phyloP scores from a whole-genome alignment of 1,284 basidiomycete species.

The Neonothopanus nambi region DNA sequence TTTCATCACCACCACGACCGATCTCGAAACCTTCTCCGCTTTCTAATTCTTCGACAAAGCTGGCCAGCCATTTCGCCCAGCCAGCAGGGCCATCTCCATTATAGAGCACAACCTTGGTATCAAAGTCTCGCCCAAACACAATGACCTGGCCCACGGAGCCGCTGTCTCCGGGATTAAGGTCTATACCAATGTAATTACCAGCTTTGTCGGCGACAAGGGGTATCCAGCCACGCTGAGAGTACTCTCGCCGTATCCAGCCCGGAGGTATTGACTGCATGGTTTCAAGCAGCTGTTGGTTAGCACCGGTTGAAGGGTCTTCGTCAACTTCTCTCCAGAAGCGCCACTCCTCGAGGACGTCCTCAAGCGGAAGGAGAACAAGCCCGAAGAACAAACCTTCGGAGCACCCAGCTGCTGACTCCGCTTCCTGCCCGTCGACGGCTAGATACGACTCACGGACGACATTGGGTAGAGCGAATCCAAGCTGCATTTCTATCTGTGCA shows the following conservation, averaged over 20 bases:
- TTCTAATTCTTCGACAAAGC: constrained; percentile 92
- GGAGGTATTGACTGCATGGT: constrained; percentile 90
- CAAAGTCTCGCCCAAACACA: constrained; percentile 96
- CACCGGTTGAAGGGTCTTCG: constrained; percentile 77
- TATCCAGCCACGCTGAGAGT: constrained; percentile 95
- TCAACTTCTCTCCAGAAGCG: constrained; percentile 92
- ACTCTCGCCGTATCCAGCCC: constrained; percentile 88
- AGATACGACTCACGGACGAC: constrained; percentile 85
- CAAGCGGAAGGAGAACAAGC: constrained; percentile 79
- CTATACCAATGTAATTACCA: constrained; percentile 97
- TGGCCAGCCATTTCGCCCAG: constrained; percentile 95
- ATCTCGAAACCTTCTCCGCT: constrained; percentile 85
- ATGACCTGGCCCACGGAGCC: constrained; percentile 92
- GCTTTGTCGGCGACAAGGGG: constrained; percentile 91
- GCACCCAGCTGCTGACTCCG: constrained; percentile 81
- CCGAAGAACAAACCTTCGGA: constrained; percentile 91
- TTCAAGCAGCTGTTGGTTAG: constrained; percentile 67
- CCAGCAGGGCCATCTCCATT: constrained; percentile 87
- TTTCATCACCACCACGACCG: constrained; percentile 63
- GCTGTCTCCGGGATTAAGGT: constrained; percentile 81
- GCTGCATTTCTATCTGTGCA: constrained; percentile 75
- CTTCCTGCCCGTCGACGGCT: constrained; percentile 83
- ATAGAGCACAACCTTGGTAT: constrained; percentile 96
- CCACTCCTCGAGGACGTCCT: constrained; percentile 93
- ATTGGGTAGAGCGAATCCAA: constrained; percentile 78